Conservation (phyloP, 1,284 basidiomycete genomes). For the Cutaneotrichosporon sp. region DNA sequence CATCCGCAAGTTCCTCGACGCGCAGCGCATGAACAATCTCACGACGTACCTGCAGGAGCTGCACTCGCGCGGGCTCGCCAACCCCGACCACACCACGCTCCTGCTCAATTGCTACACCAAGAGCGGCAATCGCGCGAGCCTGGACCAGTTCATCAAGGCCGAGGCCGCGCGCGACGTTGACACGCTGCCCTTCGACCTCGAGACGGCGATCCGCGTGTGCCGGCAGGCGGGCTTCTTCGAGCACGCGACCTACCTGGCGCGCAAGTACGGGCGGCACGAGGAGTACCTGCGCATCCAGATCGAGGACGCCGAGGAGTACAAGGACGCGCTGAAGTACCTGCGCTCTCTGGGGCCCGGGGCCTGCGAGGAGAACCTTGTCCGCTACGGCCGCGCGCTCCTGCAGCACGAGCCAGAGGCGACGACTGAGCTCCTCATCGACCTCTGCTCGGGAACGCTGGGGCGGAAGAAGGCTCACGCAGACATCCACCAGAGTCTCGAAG, state of each 20-base stretch:
- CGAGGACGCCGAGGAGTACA: conserved; percentile 82
- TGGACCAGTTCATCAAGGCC: conserved; percentile 90
- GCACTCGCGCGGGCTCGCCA: conserved; percentile 83
- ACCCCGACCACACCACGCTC: conserved; percentile 94
- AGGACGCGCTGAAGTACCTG: conserved; percentile 79
- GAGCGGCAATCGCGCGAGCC: conserved; percentile 81
- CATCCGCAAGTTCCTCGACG: conserved; percentile 97
- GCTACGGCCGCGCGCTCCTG: conserved; percentile 82
- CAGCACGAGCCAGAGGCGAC: conserved; percentile 80
- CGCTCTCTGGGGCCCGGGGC: conserved; percentile 72
- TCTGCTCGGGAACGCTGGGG: conserved; percentile 71
- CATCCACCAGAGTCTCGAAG: conserved; percentile 18
- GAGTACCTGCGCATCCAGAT: conserved; percentile 94
- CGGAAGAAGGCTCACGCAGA: conserved; percentile 26
- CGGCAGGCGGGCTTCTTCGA: conserved; percentile 94
- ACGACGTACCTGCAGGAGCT: conserved; percentile 95
- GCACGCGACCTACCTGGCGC: conserved; percentile 91
- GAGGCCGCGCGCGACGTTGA: conserved; percentile 62
- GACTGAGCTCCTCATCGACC: conserved; percentile 85
- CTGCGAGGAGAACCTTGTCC: conserved; percentile 72
- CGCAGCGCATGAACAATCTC: conserved; percentile 91
- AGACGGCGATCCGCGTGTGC: conserved; percentile 94
- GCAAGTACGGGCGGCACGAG: conserved; percentile 85
- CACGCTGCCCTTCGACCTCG: conserved; percentile 91
- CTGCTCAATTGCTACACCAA: conserved; percentile 97